phyloP scores from a whole-genome alignment of 1,284 basidiomycete genomes.

The Amylostereum areolatum region DNA sequence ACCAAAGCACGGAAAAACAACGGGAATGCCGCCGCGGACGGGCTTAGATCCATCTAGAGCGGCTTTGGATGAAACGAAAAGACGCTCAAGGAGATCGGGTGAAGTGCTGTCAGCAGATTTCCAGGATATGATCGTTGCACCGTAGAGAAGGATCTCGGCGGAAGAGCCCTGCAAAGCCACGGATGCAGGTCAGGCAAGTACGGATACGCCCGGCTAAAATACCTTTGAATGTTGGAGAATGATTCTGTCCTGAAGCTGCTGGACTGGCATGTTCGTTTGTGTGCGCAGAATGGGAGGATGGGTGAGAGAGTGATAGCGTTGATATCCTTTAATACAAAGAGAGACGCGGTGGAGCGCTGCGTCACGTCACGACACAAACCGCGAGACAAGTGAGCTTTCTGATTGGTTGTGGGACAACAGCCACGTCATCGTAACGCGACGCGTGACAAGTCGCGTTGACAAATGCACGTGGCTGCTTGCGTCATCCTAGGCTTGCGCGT shows the following conservation, averaged over 20 bases:
- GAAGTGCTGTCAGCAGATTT: slow-evolving; percentile 42
- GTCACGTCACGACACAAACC: no score
- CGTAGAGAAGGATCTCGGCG: slow-evolving; percentile 70
- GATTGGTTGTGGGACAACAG: no score
- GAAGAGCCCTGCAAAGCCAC: slow-evolving; percentile 52
- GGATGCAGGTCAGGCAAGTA: neutral
- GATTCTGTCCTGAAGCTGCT: slow-evolving; percentile 31
- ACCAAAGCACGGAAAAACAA: slow-evolving; percentile 86
- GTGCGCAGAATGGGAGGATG: no score
- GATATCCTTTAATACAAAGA: no score
- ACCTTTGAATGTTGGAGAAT: slow-evolving; percentile 50
- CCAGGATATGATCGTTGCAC: slow-evolving; percentile 80
- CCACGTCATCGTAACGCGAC: no score
- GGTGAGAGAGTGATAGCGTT: no score
- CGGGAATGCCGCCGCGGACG: slow-evolving; percentile 79
- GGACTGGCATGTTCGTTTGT: slow-evolving; percentile 40
- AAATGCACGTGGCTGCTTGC: no score
- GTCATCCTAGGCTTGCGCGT: no score
- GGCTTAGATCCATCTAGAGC: slow-evolving; percentile 67
- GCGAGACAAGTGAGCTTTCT: no score
- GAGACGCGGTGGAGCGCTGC: no score
- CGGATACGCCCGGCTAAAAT: slow-evolving; percentile 1
- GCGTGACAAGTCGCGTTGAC: no score
- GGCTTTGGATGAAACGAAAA: slow-evolving; percentile 77
- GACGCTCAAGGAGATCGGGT: slow-evolving; percentile 48